These are phyloP conservation scores for Cercospora nicotianae DNA, from an alignment of 2,329 filamentous ascomycete species.

Conservation along the genomic window DNA sequence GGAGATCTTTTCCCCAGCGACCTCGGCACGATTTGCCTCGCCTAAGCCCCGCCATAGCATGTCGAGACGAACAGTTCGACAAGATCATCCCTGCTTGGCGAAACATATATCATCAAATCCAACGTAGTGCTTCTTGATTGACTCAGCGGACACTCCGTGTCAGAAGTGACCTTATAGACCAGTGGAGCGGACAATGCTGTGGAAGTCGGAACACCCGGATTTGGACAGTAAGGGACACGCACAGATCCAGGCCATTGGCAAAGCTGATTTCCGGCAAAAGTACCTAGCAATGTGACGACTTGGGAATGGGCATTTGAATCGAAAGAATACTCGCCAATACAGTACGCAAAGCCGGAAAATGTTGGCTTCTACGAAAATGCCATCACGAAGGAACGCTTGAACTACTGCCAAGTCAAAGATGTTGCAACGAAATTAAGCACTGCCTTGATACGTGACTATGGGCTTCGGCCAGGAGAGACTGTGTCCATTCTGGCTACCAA, in stretches of 20 bases:
- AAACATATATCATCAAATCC: neutral
- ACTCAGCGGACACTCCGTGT: neutral
- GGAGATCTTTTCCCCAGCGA: constrained; percentile 1
- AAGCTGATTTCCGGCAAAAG: constrained; percentile 37
- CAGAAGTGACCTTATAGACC: neutral
- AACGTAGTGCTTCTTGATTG: neutral
- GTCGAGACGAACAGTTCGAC: neutral
- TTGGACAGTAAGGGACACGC: constrained; percentile 41
- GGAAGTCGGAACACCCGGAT: constrained; percentile 44
- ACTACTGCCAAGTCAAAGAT: constrained; percentile 57
- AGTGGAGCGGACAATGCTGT: constrained; percentile 20
- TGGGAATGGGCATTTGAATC: constrained; percentile 64
- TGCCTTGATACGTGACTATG: constrained; percentile 56
- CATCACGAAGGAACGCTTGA: constrained; percentile 57
- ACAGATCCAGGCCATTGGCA: neutral
- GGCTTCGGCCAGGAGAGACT: constrained; percentile 54
- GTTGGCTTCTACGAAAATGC: constrained; percentile 59
- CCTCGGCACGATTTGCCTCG: constrained; percentile 4
- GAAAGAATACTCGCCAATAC: constrained; percentile 49
- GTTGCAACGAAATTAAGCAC: constrained; percentile 60
- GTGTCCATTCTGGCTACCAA: constrained; percentile 63
- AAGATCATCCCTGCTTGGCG: neutral
- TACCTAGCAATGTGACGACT: constrained; percentile 54
- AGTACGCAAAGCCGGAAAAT: constrained; percentile 33
- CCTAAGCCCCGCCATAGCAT: neutral